Percentiles rank a stretch among this genome's conserved stretches.
These are phyloP conservation scores for Diplodia intermedia DNA, from an alignment of 2,329 filamentous ascomycete genomes.

Conservation along the genomic window DNA sequence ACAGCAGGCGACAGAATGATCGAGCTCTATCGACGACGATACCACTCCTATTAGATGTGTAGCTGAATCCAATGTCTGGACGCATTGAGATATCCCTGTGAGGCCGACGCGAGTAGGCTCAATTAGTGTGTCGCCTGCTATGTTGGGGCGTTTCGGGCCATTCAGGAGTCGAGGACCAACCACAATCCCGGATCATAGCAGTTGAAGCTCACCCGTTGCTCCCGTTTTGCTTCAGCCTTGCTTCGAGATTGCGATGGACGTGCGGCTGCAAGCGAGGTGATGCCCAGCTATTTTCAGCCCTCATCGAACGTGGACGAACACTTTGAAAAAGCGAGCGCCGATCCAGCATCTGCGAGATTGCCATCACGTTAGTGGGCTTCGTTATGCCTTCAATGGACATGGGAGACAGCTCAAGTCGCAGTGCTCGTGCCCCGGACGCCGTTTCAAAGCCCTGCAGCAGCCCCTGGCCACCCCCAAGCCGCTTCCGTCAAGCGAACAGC, in stretches of 20 bases:
- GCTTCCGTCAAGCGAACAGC: neutral
- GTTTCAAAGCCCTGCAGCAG: too few species aligned
- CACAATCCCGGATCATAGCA: neutral
- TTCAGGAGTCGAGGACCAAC: neutral
- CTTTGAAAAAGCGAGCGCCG: neutral
- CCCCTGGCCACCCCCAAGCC: neutral
- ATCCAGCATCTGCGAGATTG: neutral
- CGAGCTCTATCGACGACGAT: too few species aligned
- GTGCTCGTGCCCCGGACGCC: too few species aligned
- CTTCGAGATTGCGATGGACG: slow-evolving; percentile 5
- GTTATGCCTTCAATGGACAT: neutral
- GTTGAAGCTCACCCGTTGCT: neutral
- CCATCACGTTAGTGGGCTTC: neutral
- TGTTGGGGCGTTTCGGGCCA: neutral
- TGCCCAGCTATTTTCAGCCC: neutral
- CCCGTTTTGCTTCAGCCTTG: neutral
- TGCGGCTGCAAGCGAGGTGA: slow-evolving; percentile 4
- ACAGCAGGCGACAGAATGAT: too few species aligned
- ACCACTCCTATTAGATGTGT: too few species aligned
- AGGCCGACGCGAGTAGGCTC: too few species aligned
- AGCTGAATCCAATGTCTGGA: too few species aligned
- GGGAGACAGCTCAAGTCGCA: neutral
- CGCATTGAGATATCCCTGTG: too few species aligned
- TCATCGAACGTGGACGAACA: neutral
- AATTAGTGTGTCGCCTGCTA: too few species aligned